Evolutionary conservation across 345 rosid genomes (phyloP), one percentile per base, ranked within the genome.

Genomic region (Erodium maritimum): DNA sequence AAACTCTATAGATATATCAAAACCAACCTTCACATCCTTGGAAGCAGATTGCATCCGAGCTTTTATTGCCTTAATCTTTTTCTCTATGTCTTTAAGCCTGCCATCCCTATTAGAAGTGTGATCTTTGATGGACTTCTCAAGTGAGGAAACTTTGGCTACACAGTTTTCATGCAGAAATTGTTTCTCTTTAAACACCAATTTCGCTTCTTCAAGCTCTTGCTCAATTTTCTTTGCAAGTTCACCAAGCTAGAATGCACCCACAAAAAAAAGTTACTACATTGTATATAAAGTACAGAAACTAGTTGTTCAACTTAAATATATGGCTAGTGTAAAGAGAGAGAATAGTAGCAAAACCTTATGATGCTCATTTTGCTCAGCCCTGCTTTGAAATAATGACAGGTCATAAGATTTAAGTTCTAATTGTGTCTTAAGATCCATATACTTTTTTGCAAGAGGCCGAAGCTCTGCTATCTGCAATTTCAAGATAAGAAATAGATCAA

Each of bases 321-420:
- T 22, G 48, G 17, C 23, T 21, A 51, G 21, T 54, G 14, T 60
- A 53, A 23, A 42, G 0, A 3, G n/a, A 59, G 20, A 61, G 59
- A 62, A 56, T 42, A 58, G 54, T 59, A 65, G 29, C 37, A 50
- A 67, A 71, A 93, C 99, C 99, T 89, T 89, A 63, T 89, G 96
- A 73, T 87, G 96, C 77, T 87, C 97, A 77, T 93, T 93, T 75
- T 93, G 93, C 78, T 93, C 91, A 55, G 91, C 96, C 68, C 96
- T 82, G 71, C 81, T 82, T 64, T 89, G 77, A 69, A 93, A 93
- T 61, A 93, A 72, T 61, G 96, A 87, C 59, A 93, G 82, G 54
- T 93, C 97, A 74, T 93, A 90, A 50, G 70, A 77, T 67, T 89
- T 87, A 25, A 93, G 86, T 70, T 93, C 97, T 67, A 93, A 56